Base-by-base conservation (phyloP, 2,329 filamentous ascomycete species). In the Davidsoniella neocaledoniae region DNA sequence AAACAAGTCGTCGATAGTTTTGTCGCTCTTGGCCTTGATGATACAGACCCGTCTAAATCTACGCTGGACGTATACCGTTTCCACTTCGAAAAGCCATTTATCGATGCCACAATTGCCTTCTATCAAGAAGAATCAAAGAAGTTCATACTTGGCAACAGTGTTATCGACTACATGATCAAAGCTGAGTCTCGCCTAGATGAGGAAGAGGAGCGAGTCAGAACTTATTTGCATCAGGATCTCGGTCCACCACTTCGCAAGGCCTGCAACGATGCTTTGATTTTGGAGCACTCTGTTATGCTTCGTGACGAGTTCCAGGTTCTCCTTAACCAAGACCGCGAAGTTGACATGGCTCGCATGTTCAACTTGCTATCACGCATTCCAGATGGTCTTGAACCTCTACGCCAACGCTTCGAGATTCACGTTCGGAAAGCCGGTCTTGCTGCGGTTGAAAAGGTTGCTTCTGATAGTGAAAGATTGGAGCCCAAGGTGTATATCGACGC, bases 91-190 rank as follows among this genome's bases (percentile, higher is more conserved):
- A 78, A 76, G 59, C 91, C 93, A 0, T 98, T 95, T 73, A 74
- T 98, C 48, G 73, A 74, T 5, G 86, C 87, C 2, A 98, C 91
- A 8, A 78, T 76, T 58, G 68, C 73, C 26, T 98, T 94, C 67
- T 98, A 98, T 64, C 74, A 86, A 58, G 80, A 83, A 43, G 93
- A 98, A 64, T 96, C 91, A 17, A 86, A 86, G 58, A 83, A 87
- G 55, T 98, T 98, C 61, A 79, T 98, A 33, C 85, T 87, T 9
- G 90, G 96, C 64, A 98, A 98, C 63, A 94, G 84, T 55, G 87
- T 98, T 3, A 88, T 98, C 33, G 91, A 98, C 62, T 98, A 96
- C 67, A 96, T 98, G 91, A 96, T 96, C 72, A 98, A 98, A 74
- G 93, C 91, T 0, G 90, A 96, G 66, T 68, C 78, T 40, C 81